Percentiles rank a stretch among this genome's conserved stretches.
Conservation (phyloP, 148 eudicot genomes). For the Diospyros kaki region DNA sequence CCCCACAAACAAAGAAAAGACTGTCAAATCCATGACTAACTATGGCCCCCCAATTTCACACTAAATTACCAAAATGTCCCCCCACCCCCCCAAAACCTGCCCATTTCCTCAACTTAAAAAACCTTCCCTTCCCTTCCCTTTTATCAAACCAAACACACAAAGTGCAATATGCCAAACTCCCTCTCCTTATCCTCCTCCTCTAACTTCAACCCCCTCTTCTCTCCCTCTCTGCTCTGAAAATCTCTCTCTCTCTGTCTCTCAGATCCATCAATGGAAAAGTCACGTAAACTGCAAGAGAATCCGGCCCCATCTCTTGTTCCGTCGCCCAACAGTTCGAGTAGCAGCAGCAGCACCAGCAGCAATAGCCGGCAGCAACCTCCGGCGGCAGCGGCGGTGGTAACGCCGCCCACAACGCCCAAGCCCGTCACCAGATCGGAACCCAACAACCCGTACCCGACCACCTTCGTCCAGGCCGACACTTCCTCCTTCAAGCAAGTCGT, state of each 20-base stretch:
- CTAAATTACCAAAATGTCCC: no score
- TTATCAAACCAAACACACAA: background rate
- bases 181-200: background rate
- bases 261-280: slow-evolving; percentile 39
- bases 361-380: slow-evolving; percentile 18
- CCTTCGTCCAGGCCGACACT: slow-evolving; percentile 61
- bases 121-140: no score
- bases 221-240: background rate
- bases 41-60: no score
- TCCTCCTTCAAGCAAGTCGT: slow-evolving; percentile 58
- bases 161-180: background rate
- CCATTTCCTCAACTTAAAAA: no score
- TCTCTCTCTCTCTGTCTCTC: slow-evolving; percentile 3
- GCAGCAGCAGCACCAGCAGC: slow-evolving; percentile 15
- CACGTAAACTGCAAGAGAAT: slow-evolving; percentile 20
- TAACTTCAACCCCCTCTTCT: background rate
- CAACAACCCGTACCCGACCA: slow-evolving; percentile 53
- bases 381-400: slow-evolving; percentile 16
- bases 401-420: slow-evolving; percentile 16
- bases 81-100: no score
- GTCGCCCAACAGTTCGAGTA: slow-evolving; percentile 31
- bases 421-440: slow-evolving; percentile 53
- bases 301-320: slow-evolving; percentile 27
- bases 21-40: no score
- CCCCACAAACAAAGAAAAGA: no score